Conservation (phyloP, 192 early-diverging fungal species). For the Coemansia sp. region DNA sequence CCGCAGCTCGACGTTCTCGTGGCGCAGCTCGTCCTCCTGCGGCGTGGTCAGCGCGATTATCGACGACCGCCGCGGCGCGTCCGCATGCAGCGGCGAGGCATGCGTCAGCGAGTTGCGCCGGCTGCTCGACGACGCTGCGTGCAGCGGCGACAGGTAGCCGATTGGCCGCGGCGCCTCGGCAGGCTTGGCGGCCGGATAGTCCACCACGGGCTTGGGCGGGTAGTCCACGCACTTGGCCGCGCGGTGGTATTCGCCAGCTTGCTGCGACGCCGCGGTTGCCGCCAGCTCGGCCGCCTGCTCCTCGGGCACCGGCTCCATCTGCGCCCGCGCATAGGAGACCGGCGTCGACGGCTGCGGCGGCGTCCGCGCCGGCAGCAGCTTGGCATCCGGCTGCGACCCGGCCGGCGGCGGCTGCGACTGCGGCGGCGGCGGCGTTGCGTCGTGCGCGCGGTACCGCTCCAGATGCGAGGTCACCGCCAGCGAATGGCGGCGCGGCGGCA, state of each 20-base stretch:
- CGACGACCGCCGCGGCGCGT: slow-evolving; percentile 38
- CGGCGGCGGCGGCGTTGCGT: slow-evolving; percentile 30
- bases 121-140: neutral
- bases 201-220: too few species aligned
- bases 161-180: neutral
- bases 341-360: neutral
- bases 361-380: neutral
- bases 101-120: slow-evolving; percentile 13
- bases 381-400: neutral
- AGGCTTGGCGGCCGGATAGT: too few species aligned
- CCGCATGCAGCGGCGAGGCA: slow-evolving; percentile 1
- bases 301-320: slow-evolving; percentile 29
- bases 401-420: slow-evolving; percentile 2
- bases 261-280: too few species aligned
- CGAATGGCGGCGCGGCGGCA: slow-evolving; percentile 43
- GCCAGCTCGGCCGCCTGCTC: too few species aligned
- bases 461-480: slow-evolving; percentile 49
- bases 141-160: neutral
- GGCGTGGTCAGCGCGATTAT: slow-evolving; percentile 50
- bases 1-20: slow-evolving; percentile 38
- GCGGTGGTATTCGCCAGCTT: too few species aligned
- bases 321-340: slow-evolving; percentile 1
- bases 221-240: too few species aligned
- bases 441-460: slow-evolving; percentile 42
- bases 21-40: slow-evolving; percentile 30